Base-by-base conservation (phyloP, 164 flowering plant genomes). In the Vitis rupestris region DNA sequence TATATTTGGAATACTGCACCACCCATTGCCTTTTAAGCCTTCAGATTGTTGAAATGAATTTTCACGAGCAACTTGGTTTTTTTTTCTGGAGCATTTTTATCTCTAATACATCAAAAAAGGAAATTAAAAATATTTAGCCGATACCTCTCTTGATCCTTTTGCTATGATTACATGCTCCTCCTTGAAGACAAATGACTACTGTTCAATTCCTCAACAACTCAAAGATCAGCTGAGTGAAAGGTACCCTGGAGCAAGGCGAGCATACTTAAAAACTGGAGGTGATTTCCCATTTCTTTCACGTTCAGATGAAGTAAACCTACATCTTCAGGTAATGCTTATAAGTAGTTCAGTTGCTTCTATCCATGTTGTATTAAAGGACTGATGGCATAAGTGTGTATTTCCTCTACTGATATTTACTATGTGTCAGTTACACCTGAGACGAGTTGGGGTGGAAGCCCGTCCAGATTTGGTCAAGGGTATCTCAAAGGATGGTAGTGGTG, bases 201-300 rank as follows among this genome's bases (percentile, higher is more conserved):
- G 91, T 80, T 95, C 97, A 65, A 87, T 81, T 78, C 93, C 97
- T 61, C 97, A 82, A 82, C 78, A 80, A 70, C 86, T 92, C 52
- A 96, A 93, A 79, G 99, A 93, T 82, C 88, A 96, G 79, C 74
- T 96, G 44, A 79, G 85, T 70, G 98, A 93, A 74, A 86, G 91
- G 72, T 96, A 93, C 68, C 90, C 94, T 56, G 98, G 87, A 78
- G 97, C 98, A 56, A 85, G 97, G 70, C 81, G 83, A 65, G 99
- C 99, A 59, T 78, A 74, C 75, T 73, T 96, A 74, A 96, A 96
- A 76, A 81, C 81, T 55, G 99, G 98, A 10, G 97, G 98, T 23
- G 99, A 96, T 83, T 96, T 93, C 72, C 98, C 97, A 55, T 96
- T 93, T 80, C 97, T 96, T 80, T 96, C 99, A 10, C 92, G 98